Conservation (phyloP, 2,329 filamentous ascomycete genomes). For the Hypoxylon sp. region DNA sequence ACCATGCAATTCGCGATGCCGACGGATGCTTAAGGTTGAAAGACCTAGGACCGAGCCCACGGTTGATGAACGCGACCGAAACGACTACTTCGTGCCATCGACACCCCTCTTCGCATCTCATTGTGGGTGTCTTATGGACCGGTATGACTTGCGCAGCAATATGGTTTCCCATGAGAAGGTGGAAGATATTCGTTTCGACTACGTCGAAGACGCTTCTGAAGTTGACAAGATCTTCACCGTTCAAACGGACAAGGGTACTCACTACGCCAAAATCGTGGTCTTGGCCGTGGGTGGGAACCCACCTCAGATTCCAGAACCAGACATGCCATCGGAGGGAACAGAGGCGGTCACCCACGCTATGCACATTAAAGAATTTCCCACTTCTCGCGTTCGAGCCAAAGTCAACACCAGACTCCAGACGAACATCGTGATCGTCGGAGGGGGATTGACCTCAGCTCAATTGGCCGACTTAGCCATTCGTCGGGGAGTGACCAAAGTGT, state of each 20-base stretch:
- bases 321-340: conserved; percentile 43
- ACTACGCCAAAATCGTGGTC: conserved; percentile 75
- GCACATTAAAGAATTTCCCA: conserved; percentile 72
- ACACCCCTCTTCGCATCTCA: conserved; percentile 74
- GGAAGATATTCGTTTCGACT: conserved; percentile 72
- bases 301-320: conserved; percentile 65
- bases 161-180: conserved; percentile 74
- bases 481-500: conserved; percentile 76
- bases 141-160: conserved; percentile 70
- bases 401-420: conserved; percentile 68
- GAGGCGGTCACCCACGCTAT: conserved; percentile 71
- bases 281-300: conserved; percentile 79
- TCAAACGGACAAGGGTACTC: conserved; percentile 66
- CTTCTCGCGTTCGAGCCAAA: conserved; percentile 65
- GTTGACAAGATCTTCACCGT: conserved; percentile 76
- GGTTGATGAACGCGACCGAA: conserved; percentile 76
- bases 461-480: conserved; percentile 76
- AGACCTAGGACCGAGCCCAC: conserved; percentile 63
- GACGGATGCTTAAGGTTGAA: conserved; percentile 41
- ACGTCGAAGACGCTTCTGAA: conserved; percentile 61
- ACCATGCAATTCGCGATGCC: neutral
- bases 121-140: conserved; percentile 69
- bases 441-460: conserved; percentile 83
- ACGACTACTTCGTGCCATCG: conserved; percentile 78
- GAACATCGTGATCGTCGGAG: conserved; percentile 79